Evolutionary conservation across 345 rosid species (phyloP).

Genomic region (Geranium brycei): DNA sequence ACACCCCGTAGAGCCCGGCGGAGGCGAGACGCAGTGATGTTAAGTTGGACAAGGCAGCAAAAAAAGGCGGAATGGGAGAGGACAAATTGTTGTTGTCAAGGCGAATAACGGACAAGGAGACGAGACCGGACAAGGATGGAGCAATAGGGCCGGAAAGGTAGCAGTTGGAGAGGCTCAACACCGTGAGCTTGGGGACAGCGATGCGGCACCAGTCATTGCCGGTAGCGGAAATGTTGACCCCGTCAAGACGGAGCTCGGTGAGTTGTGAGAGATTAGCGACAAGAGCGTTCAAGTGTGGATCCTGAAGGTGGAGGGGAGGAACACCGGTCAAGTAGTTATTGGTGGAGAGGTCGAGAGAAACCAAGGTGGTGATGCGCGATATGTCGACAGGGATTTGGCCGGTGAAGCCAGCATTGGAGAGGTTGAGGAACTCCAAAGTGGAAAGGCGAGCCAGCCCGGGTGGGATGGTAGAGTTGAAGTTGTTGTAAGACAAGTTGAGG

Average conservation of each 20-base stretch:
- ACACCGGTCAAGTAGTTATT: neutral
- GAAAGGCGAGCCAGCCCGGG: conserved; percentile 16
- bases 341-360: conserved; percentile 22
- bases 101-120: conserved; percentile 10
- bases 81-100: conserved; percentile 15
- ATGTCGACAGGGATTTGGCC: conserved; percentile 29
- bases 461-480: conserved; percentile 14
- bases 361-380: conserved; percentile 16
- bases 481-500: conserved; percentile 26
- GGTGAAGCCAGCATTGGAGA: conserved; percentile 29
- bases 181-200: conserved; percentile 7
- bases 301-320: conserved; percentile 9
- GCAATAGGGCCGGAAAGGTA: conserved; percentile 21
- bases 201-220: conserved; percentile 22
- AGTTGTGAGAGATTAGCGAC: conserved; percentile 13
- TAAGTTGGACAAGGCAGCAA: conserved; percentile 12
- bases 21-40: conserved; percentile 9
- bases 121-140: conserved; percentile 7
- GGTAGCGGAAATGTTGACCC: conserved; percentile 10
- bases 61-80: conserved; percentile 14
- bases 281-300: conserved; percentile 16
- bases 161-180: conserved; percentile 20
- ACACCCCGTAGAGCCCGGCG: conserved; percentile 13
- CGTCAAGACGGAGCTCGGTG: conserved; percentile 17
- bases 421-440: conserved; percentile 20